Evolutionary conservation across 2,329 filamentous ascomycete species (phyloP).

Genomic region (Helotiales sp.): DNA sequence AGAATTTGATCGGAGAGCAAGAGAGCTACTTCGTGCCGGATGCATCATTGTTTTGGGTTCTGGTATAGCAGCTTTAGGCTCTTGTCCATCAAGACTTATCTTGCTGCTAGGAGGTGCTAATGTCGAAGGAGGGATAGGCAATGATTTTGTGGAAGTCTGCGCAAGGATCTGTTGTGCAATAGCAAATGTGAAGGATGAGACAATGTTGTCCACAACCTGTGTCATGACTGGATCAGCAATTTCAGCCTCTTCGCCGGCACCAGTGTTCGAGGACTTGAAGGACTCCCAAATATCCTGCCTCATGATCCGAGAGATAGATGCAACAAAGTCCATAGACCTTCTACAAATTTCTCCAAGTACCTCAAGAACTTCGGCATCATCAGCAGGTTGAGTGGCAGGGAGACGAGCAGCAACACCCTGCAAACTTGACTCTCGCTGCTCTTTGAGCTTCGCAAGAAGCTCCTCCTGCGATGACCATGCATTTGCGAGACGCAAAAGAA

Average conservation of each 20-base stretch:
- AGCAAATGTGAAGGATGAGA: constrained; percentile 76
- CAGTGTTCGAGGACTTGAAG: constrained; percentile 39
- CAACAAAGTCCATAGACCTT: constrained; percentile 80
- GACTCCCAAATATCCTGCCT: constrained; percentile 74
- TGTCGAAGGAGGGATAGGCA: constrained; percentile 64
- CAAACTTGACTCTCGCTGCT: constrained; percentile 59
- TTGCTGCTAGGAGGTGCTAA: constrained; percentile 39
- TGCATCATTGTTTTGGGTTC: constrained; percentile 73
- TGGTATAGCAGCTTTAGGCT: constrained; percentile 62
- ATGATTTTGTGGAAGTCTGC: constrained; percentile 68
- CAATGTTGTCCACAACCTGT: constrained; percentile 69
- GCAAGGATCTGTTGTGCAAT: constrained; percentile 74
- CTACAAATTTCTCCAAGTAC: constrained; percentile 86
- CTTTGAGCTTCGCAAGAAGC: constrained; percentile 59
- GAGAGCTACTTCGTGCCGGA: constrained; percentile 63
- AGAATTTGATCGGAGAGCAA: constrained; percentile 44
- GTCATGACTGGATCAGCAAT: constrained; percentile 40
- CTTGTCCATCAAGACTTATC: constrained; percentile 43
- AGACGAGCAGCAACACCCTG: constrained; percentile 56
- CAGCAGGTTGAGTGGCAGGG: constrained; percentile 46
- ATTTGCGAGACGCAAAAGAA: constrained; percentile 83
- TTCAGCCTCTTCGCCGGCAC: constrained; percentile 25
- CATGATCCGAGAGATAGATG: constrained; percentile 75
- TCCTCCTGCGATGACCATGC: constrained; percentile 63
- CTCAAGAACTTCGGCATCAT: constrained; percentile 71